Percentiles rank a stretch among this genome's conserved stretches.
phyloP scores from a whole-genome alignment of 179 eudicot species.

The Nepenthes alata region DNA sequence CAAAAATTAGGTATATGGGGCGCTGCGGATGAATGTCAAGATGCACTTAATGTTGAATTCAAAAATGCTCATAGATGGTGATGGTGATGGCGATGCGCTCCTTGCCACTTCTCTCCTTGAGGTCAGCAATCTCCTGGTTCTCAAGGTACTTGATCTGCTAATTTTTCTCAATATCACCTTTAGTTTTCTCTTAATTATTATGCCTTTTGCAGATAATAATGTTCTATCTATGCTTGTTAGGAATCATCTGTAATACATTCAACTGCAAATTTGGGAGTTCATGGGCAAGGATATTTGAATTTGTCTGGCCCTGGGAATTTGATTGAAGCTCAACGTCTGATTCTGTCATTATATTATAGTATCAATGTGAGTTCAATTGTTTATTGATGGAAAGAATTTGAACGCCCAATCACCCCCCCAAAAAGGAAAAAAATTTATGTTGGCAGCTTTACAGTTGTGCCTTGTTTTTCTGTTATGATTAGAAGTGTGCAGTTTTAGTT shows the following conservation, averaged over 20 bases:
- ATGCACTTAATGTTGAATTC: constrained; percentile 89
- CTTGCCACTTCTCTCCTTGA: constrained; percentile 85
- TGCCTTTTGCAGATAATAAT: neutral
- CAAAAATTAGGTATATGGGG: constrained; percentile 60
- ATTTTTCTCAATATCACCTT: neutral
- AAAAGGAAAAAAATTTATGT: too few relatives aligned
- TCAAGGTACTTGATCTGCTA: constrained; percentile 41
- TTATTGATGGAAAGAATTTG: neutral
- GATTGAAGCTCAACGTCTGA: constrained; percentile 87
- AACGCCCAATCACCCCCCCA: neutral
- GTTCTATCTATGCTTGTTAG: constrained; percentile 26
- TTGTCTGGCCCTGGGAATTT: constrained; percentile 84
- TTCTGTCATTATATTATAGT: constrained; percentile 68
- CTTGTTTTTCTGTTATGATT: too few relatives aligned
- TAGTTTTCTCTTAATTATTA: neutral
- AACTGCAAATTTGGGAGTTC: constrained; percentile 78
- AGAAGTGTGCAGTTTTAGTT: too few relatives aligned
- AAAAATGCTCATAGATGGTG: constrained; percentile 62
- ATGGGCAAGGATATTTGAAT: constrained; percentile 87
- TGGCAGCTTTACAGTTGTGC: too few relatives aligned
- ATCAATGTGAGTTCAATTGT: constrained; percentile 48
- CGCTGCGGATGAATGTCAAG: constrained; percentile 88
- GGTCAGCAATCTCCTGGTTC: constrained; percentile 86
- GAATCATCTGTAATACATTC: constrained; percentile 78
- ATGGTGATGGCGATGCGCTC: constrained; percentile 37